Base-by-base conservation (phyloP, 2,329 filamentous ascomycete species). In the Talaromyces verruculosus region DNA sequence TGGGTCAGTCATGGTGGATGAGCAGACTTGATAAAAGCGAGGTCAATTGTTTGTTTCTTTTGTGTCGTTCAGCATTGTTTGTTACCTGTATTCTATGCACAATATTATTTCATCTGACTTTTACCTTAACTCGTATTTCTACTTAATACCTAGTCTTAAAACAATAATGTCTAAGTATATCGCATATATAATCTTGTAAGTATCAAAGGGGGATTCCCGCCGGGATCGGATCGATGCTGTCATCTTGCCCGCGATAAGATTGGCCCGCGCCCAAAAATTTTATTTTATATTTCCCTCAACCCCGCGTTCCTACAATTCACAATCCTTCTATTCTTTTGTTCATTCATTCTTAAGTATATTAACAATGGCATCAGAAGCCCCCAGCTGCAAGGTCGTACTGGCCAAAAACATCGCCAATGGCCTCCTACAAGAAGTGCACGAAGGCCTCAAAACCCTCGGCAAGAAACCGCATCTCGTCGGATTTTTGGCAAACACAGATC, bases 401-500 rank as follows among this genome's bases (percentile, higher is more conserved):
- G 92, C 94, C 67, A 90, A 91, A 72, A 90, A 89, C 72, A 93
- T 99, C 74, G 92, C 93, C 71, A 95, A 93, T 81, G 85, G 84
- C 64, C 84, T 97, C 61, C 85, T 96, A 63, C 81, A 82, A 30
- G 93, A 97, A 81, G 91, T 96, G 67, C 84, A 88, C 70, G 86
- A 91, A 67, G 91, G 90, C 6, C 83, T 97, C 67, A 85, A 87
- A 73, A 89, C 88, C 69, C 83, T 96, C 58, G 84, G 89, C 73
- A 87, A 86, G 70, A 82, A 88, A 76, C 93, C 95, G 39, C 89
- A 91, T 68, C 85, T 99, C 63, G 91, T 94, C 53, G 95, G 94
- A 67, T 97, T 97, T 80, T 84, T 99, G 65, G 93, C 94, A 71
- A 98, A 97, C 79, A 86, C 87, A 70, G 95, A 99, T 80, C 92